Base-by-base conservation (phyloP, 306 rosid genomes). In the Carpinus fangiana region DNA sequence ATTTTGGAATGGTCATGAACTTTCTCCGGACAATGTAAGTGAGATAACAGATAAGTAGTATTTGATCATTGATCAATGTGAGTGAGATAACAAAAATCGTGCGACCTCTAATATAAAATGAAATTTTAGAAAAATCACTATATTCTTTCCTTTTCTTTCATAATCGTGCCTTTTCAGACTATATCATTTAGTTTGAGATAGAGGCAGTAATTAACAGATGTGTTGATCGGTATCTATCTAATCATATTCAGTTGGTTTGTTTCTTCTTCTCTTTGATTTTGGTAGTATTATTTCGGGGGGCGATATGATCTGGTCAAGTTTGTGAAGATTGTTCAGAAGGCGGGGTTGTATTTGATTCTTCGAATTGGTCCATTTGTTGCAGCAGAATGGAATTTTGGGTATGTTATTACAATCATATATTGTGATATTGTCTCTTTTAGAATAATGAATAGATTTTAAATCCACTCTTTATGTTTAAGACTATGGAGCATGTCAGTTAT, bases 1-100 rank as follows among this genome's bases (percentile, higher is more conserved):
- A 48, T 94, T 94, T 80, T 94, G 98, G 98, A 94, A 94, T 70
- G 97, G 98, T 31, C 98, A 94, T 74, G 98, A 94, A 43, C 96
- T 88, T 74, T 88, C 98, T 82, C 98, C 92, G 0, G 93, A 87
- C 83, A 84, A 94, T 86, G 98, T 94, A 76, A 90, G 91, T 82
- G 31, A 21, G 8, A 68, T 34, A 16, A 66, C 20, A 23, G 7
- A 21, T 59, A 11, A 14, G 13, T 59, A 59, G 31, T 26, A 59
- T 36, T 57, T 20, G 10, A 5, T 55, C 61, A 48, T 12, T 48
- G 52, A 48, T 2, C 52, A 10, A 48, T 48, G 52, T 12, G 52
- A 48, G 52, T 48, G 52, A 48, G 52, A 48, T 48, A 12, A 48
- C 45, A 18, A 53, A 53, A 53, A 53, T 17, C 21, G 20, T 53